These are phyloP conservation scores for Xylaria hypoxylon DNA, from an alignment of 2,329 filamentous ascomycete genomes.

Conservation along the genomic window DNA sequence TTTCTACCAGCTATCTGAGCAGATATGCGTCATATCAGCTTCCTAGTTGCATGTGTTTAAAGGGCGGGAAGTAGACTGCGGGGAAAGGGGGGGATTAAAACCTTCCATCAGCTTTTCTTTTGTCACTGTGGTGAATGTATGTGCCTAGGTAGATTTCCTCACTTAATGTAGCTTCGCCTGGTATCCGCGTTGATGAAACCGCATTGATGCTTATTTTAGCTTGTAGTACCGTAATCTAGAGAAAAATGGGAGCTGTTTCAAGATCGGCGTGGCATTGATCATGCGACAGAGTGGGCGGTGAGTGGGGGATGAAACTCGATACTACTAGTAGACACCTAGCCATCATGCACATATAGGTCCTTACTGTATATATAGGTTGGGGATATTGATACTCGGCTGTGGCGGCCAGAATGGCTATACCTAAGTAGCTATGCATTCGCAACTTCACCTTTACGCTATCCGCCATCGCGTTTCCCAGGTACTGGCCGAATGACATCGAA, in stretches of 20 bases:
- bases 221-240: background rate
- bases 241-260: background rate
- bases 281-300: background rate
- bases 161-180: background rate
- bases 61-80: too few relatives aligned
- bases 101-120: too few relatives aligned
- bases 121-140: too few relatives aligned
- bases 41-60: too few relatives aligned
- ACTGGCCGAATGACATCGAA: too few relatives aligned
- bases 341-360: background rate
- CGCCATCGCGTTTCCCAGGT: too few relatives aligned
- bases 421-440: too few relatives aligned
- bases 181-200: background rate
- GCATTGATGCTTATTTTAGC: background rate
- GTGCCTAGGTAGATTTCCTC: too few relatives aligned
- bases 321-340: background rate
- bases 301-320: background rate
- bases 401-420: background rate
- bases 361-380: background rate
- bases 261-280: background rate
- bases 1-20: background rate
- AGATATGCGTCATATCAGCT: too few relatives aligned
- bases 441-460: too few relatives aligned
- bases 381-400: background rate
- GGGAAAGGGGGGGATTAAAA: too few relatives aligned